These are phyloP conservation scores for Crithidia bombi DNA, from an alignment of 208 protist species.

Conservation along the genomic window DNA sequence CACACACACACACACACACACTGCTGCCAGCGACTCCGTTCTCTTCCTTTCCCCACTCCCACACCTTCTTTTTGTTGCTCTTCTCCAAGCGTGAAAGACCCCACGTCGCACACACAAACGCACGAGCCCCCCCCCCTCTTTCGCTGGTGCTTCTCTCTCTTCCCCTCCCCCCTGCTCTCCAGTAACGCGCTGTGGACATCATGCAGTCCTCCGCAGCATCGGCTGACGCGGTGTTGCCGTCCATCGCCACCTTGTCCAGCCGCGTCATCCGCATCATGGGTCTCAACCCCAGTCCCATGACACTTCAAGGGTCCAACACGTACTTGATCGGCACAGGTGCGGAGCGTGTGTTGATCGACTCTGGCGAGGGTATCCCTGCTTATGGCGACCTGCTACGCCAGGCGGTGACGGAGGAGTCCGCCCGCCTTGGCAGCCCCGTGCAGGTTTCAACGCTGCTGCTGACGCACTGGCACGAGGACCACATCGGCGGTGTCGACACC, in stretches of 20 bases:
- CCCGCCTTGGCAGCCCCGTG: constrained; percentile 41
- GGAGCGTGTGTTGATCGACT: constrained; percentile 62
- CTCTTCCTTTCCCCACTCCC: not conserved
- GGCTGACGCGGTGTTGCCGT: constrained; percentile 29
- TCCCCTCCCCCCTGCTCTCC: not conserved
- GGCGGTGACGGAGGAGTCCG: constrained; percentile 30
- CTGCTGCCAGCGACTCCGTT: not conserved
- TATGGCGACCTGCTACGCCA: constrained; percentile 44
- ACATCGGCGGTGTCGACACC: constrained; percentile 59
- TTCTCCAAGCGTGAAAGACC: too few relatives aligned
- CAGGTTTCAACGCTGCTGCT: constrained; percentile 56
- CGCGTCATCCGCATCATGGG: constrained; percentile 68
- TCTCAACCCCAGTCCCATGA: constrained; percentile 70
- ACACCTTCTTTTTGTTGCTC: too few relatives aligned
- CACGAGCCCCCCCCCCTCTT: not conserved
- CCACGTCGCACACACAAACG: too few relatives aligned
- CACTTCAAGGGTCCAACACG: constrained; percentile 76
- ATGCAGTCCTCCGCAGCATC: not conserved
- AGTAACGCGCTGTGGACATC: not conserved
- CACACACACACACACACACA: too few relatives aligned
- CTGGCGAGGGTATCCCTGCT: constrained; percentile 51
- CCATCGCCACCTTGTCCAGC: constrained; percentile 40
- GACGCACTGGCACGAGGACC: constrained; percentile 77
- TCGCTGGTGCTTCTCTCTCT: not conserved
- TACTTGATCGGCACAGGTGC: constrained; percentile 67